A percentile compares a stretch with the other conserved stretches of the same genome.
Evolutionary conservation across 2,329 filamentous ascomycete genomes (phyloP).

Genomic region (Venturia oleaginea): DNA sequence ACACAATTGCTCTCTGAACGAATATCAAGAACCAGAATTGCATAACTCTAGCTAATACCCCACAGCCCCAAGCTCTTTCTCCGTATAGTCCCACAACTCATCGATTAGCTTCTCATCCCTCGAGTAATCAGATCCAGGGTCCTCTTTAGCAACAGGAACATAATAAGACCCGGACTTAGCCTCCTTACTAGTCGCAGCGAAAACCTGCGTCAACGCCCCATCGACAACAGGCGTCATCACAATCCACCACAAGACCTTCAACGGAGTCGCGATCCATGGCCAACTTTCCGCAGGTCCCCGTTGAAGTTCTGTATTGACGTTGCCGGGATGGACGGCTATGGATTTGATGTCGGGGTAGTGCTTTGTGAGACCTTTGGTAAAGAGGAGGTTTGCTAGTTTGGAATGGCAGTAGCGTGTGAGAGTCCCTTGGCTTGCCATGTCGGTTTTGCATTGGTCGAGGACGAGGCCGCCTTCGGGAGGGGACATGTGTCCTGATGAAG

Average conservation of each 20-base stretch:
- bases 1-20: too few relatives aligned
- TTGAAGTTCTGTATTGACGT: slow-evolving; percentile 36
- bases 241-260: neutral
- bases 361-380: slow-evolving; percentile 32
- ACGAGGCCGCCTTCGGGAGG: slow-evolving; percentile 16
- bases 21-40: too few relatives aligned
- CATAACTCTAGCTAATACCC: neutral
- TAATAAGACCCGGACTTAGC: slow-evolving; percentile 5
- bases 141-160: slow-evolving; percentile 7
- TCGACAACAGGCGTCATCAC: neutral
- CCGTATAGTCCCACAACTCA: slow-evolving; percentile 15
- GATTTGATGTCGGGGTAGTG: slow-evolving; percentile 37
- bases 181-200: slow-evolving; percentile 7
- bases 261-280: neutral
- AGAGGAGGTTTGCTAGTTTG: slow-evolving; percentile 44
- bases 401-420: slow-evolving; percentile 38
- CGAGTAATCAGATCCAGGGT: neutral
- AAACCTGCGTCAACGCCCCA: slow-evolving; percentile 13
- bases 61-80: slow-evolving; percentile 11
- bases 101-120: slow-evolving; percentile 11
- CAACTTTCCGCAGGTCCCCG: neutral
- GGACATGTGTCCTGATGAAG: slow-evolving; percentile 1
- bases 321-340: slow-evolving; percentile 40
- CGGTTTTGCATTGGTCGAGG: slow-evolving; percentile 3
- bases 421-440: neutral